Base-by-base conservation (phyloP, 805 yeast species). In the Clavispora phyllophila region DNA sequence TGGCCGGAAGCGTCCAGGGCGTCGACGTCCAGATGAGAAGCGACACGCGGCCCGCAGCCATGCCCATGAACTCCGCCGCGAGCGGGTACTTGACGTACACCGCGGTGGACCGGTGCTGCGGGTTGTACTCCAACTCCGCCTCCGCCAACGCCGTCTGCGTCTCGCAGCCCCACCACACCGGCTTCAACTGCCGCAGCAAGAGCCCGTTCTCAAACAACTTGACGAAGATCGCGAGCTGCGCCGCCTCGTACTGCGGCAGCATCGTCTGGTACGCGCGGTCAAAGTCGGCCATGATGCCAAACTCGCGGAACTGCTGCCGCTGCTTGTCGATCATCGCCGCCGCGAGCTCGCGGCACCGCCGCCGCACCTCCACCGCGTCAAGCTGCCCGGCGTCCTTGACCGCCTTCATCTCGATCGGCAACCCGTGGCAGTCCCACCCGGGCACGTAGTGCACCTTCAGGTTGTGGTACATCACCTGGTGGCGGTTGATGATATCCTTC, bases 401-500 rank as follows among this genome's bases (percentile, higher is more conserved):
- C 0, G 95, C 95, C 54, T 89, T 90, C 58, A 87, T 70, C 62
- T 93, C 99, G 48, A 93, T 93, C 1, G 99, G 99, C 29, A 93
- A 68, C 0, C 99, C 99, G 66, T 93, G 99, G 58, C 99, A 93
- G 61, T 93, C 99, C 98, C 99, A 93, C 0, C 99, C 99, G 0
- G 98, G 96, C 33, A 74, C 73, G 56, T 87, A 93, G 40, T 75
- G 71, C 3, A 93, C 79, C 38, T 73, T 72, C 46, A 79, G 73
- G 13, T 88, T 86, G 29, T 70, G 62, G 43, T 58, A 49, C 17
- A 82, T 59, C 20, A 90, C 65, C 55, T 87, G 81, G 51, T 68
- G 82, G 40, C 99, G 70, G 48, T 79, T 78, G 36, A 91, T 78
- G 36, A 93, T 80, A 62, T 93, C 99, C 61, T 93, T 93, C 42